These are phyloP conservation scores for Blastomyces percursus DNA, from an alignment of 2,329 filamentous ascomycete species.

Conservation along the genomic window DNA sequence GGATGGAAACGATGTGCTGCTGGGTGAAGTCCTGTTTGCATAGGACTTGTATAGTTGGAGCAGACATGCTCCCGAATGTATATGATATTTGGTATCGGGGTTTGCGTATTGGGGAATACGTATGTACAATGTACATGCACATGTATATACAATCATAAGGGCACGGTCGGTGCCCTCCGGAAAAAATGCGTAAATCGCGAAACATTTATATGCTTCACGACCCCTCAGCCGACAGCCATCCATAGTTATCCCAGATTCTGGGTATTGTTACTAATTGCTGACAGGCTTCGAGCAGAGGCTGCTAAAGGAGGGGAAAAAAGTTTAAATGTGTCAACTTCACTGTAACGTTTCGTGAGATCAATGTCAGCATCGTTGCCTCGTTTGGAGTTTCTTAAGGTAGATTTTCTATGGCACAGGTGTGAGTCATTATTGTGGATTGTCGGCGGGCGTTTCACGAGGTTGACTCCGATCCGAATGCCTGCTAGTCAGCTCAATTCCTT, in stretches of 20 bases:
- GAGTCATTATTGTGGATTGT: no score
- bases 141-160: not conserved
- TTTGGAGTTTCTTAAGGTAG: no score
- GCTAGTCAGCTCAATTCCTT: no score
- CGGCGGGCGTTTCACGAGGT: no score
- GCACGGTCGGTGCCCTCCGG: not conserved
- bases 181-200: not conserved
- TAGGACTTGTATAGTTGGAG: slow-evolving; percentile 16
- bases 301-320: not conserved
- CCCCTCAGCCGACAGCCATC: no score
- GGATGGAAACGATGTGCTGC: slow-evolving; percentile 17
- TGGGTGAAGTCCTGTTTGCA: slow-evolving; percentile 17
- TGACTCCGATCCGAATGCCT: no score
- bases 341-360: no score
- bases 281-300: not conserved
- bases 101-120: not conserved
- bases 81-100: not conserved
- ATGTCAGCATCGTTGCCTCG: no score
- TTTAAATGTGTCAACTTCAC: not conserved
- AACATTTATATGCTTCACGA: not conserved
- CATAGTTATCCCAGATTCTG: no score
- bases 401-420: no score
- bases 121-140: no score
- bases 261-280: no score
- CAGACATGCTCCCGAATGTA: not conserved